Percentiles rank a stretch among this genome's conserved stretches.
These are phyloP conservation scores for Arthrobotrys sinensis DNA, from an alignment of 2,329 filamentous ascomycete genomes.

Conservation along the genomic window DNA sequence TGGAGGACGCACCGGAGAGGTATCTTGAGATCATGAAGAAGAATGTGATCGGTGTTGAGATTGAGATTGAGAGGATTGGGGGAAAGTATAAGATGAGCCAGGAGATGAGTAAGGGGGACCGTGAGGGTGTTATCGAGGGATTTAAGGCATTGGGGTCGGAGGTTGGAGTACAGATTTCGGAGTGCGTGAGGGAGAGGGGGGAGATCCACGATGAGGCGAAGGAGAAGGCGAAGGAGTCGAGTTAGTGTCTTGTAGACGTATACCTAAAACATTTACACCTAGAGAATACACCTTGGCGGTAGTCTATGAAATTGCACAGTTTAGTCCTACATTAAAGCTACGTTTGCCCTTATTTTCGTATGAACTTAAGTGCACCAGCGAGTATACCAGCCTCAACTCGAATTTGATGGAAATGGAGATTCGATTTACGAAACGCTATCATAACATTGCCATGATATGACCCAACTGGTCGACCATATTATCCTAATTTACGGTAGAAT, in stretches of 20 bases:
- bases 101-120: constrained; percentile 72
- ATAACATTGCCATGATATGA: no score
- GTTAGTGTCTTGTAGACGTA: neutral
- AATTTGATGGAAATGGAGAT: no score
- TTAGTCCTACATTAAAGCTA: no score
- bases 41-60: constrained; percentile 75
- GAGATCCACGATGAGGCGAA: constrained; percentile 62
- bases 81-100: constrained; percentile 80
- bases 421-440: no score
- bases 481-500: no score
- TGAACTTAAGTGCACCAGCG: no score
- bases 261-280: no score
- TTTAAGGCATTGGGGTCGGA: constrained; percentile 70
- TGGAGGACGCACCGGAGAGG: constrained; percentile 73
- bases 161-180: constrained; percentile 66
- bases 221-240: neutral
- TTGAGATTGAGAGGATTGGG: constrained; percentile 72
- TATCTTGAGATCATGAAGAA: constrained; percentile 75
- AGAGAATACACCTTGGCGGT: no score
- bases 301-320: no score
- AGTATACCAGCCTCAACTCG: no score
- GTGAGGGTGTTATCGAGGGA: constrained; percentile 73
- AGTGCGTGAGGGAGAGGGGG: constrained; percentile 66
- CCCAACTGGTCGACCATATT: no score
- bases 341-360: no score